These are phyloP conservation scores for Anisogramma anomala DNA, from an alignment of 2,329 filamentous ascomycete genomes.

Conservation along the genomic window DNA sequence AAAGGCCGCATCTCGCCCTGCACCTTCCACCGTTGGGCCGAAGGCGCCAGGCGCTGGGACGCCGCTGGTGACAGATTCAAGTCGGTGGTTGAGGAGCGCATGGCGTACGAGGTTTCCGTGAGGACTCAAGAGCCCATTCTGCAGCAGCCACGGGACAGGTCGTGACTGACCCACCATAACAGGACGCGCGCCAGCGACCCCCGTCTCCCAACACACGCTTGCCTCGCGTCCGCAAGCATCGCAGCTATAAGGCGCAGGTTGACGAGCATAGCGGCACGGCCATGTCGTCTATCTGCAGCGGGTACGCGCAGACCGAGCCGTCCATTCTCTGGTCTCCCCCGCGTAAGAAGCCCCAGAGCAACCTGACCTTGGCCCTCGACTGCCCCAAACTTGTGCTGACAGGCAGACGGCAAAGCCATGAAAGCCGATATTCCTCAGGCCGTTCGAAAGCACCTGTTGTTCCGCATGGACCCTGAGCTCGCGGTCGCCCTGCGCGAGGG, in stretches of 20 bases:
- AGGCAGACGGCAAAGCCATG: slow-evolving; percentile 6
- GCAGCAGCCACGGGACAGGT: background rate
- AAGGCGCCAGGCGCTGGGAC: slow-evolving; percentile 25
- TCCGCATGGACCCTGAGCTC: slow-evolving; percentile 23
- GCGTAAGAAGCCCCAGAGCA: background rate
- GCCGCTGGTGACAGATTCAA: slow-evolving; percentile 6
- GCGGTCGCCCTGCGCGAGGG: slow-evolving; percentile 17
- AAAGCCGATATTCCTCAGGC: slow-evolving; percentile 1
- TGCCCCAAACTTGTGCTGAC: slow-evolving; percentile 12
- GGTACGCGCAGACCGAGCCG: slow-evolving; percentile 7
- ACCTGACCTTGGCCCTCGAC: too few relatives aligned
- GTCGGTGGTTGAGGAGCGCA: slow-evolving; percentile 1
- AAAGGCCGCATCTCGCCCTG: slow-evolving; percentile 29
- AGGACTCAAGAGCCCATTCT: background rate
- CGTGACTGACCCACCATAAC: background rate
- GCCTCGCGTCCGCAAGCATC: slow-evolving; percentile 4
- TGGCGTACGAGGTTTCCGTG: slow-evolving; percentile 4
- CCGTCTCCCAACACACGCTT: slow-evolving; percentile 8
- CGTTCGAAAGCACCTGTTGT: slow-evolving; percentile 19
- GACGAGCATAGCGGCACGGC: slow-evolving; percentile 18
- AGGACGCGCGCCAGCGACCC: slow-evolving; percentile 11
- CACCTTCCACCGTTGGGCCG: slow-evolving; percentile 29
- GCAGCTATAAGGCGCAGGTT: slow-evolving; percentile 16
- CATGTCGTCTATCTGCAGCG: slow-evolving; percentile 8
- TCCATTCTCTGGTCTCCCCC: slow-evolving; percentile 11